These are phyloP conservation scores for Tolypocladium capitatum DNA, from an alignment of 2,329 filamentous ascomycete genomes.

Conservation along the genomic window DNA sequence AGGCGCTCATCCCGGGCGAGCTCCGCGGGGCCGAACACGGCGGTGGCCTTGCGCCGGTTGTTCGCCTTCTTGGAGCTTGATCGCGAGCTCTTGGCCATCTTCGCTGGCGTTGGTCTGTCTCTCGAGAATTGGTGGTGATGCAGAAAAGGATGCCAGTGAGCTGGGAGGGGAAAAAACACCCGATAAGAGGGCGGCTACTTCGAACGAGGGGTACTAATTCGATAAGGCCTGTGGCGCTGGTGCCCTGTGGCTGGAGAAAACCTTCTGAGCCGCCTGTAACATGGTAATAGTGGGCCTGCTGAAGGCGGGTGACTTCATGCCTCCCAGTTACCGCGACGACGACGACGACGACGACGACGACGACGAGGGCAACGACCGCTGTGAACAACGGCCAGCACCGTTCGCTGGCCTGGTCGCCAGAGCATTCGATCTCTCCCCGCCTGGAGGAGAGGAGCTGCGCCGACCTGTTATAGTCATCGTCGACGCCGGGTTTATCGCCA, in stretches of 20 bases:
- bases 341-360: neutral
- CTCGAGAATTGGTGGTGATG: neutral
- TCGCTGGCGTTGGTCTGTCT: slow-evolving; percentile 10
- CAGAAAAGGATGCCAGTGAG: neutral
- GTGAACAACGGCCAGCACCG: neutral
- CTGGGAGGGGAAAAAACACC: slow-evolving; percentile 4
- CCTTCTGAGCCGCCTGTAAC: no score
- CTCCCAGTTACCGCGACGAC: neutral
- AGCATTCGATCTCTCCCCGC: neutral
- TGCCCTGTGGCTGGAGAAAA: slow-evolving; percentile 1
- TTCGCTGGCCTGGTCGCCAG: neutral
- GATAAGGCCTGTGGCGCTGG: neutral
- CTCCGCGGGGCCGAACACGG: slow-evolving; percentile 75
- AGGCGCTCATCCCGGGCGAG: slow-evolving; percentile 68
- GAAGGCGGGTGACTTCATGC: neutral
- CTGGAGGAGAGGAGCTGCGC: neutral
- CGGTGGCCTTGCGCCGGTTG: slow-evolving; percentile 64
- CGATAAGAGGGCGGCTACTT: neutral
- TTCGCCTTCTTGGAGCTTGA: slow-evolving; percentile 73
- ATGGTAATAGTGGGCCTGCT: neutral
- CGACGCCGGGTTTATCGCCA: neutral
- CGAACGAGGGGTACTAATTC: neutral
- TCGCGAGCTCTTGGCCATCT: slow-evolving; percentile 79
- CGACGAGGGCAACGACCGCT: neutral
- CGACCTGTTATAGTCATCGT: neutral